These are phyloP conservation scores for Raffaelea arxii DNA, from an alignment of 2,329 filamentous ascomycete species.

Conservation along the genomic window DNA sequence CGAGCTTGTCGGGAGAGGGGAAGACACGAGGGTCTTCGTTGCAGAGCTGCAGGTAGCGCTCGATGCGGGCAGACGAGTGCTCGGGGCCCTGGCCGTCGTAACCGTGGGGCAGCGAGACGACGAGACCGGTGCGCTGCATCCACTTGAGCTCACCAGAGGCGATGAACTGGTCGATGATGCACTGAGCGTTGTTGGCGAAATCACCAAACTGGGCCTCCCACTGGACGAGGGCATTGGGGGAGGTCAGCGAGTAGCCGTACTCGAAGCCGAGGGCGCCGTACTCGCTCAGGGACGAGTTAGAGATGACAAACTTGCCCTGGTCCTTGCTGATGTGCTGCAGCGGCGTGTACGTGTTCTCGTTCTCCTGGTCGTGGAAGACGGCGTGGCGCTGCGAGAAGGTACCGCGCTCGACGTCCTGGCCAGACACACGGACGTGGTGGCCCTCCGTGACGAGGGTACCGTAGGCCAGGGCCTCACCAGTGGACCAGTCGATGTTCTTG, in stretches of 20 bases:
- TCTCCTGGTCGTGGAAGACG: slow-evolving; percentile 96
- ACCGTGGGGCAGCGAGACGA: slow-evolving; percentile 93
- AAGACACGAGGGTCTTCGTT: slow-evolving; percentile 96
- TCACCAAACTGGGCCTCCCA: slow-evolving; percentile 99
- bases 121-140: slow-evolving; percentile 94
- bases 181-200: slow-evolving; percentile 98
- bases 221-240: slow-evolving; percentile 94
- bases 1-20: slow-evolving; percentile 78
- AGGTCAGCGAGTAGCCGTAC: slow-evolving; percentile 96
- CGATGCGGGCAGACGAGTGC: slow-evolving; percentile 94
- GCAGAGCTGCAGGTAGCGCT: slow-evolving; percentile 92
- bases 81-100: slow-evolving; percentile 98
- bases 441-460: slow-evolving; percentile 85
- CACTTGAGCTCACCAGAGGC: slow-evolving; percentile 97
- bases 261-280: slow-evolving; percentile 82
- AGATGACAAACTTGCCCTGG: slow-evolving; percentile 92
- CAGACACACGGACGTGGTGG: slow-evolving; percentile 93
- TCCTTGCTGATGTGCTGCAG: slow-evolving; percentile 81
- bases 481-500: slow-evolving; percentile 94
- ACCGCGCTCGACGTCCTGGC: slow-evolving; percentile 98
- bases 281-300: slow-evolving; percentile 79
- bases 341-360: slow-evolving; percentile 83
- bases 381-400: slow-evolving; percentile 98
- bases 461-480: slow-evolving; percentile 91
- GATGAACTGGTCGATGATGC: slow-evolving; percentile 98